Evolutionary conservation across 306 rosid genomes (phyloP), one percentile per base, ranked within the genome.

Genomic region (Castanea sativa): DNA sequence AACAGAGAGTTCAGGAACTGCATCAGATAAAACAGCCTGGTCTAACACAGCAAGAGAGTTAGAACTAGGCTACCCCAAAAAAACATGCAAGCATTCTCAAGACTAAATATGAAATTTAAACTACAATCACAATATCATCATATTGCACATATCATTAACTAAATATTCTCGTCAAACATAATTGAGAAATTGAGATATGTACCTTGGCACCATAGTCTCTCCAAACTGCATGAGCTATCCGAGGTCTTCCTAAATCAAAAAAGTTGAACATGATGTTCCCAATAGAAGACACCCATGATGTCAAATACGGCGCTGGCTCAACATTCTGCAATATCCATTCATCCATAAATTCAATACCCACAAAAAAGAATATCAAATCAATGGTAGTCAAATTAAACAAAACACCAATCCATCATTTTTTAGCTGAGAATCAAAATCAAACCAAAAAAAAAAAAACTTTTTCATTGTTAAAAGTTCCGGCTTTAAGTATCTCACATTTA

Each of bases 191-290:
- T 64, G 45, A 64, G 18, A 64, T 3, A 32, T 45, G 14, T 45
- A 93, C 99, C 99, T 94, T 91, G 20, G 99, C 92, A 80, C 92
- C 92, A 87, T 94, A 92, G 83, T 94, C 99, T 87, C 91, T 92
- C 99, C 97, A 92, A 69, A 95, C 99, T 81, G 97, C 85, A 12
- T 97, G 90, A 80, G 98, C 97, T 75, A 91, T 87, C 82, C 87
- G 97, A 78, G 92, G 98, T 55, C 99, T 93, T 18, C 97, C 97
- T 16, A 93, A 86, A 85, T 91, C 97, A 90, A 93, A 93, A 67
- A 93, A 97, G 82, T 92, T 95, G 80, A 95, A 95, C 87, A 92
- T 95, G 80, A 95, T 95, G 83, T 91, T 87, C 64, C 98, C 98
- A 78, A 95, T 95, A 87, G 97, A 92, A 83, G 91, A 81, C 84